Conservation (phyloP, 2,329 filamentous ascomycete genomes). For the Talaromyces sp. region DNA sequence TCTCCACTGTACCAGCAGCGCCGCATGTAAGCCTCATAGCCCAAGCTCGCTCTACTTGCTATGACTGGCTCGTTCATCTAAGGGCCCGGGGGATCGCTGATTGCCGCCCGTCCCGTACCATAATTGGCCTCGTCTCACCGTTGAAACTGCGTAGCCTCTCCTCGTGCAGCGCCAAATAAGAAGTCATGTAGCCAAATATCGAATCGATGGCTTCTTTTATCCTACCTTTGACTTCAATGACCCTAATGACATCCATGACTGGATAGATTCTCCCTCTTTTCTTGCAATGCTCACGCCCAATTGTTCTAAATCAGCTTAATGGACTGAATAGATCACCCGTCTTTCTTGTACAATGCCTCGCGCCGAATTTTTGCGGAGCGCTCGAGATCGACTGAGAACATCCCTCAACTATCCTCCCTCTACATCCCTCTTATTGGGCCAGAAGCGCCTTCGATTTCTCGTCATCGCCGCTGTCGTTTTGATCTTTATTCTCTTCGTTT, state of each 20-base stretch:
- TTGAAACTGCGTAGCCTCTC: not conserved
- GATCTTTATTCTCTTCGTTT: not conserved
- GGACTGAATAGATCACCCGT: not conserved
- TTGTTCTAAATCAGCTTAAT: not conserved
- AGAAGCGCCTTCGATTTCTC: conserved; percentile 7
- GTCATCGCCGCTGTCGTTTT: not conserved
- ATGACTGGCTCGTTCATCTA: not conserved
- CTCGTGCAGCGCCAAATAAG: not conserved
- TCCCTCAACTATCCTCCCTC: not conserved
- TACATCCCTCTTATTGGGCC: not conserved
- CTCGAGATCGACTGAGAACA: not conserved
- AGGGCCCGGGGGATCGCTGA: not conserved
- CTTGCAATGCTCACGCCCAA: not conserved
- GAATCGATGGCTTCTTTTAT: not conserved
- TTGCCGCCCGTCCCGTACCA: not conserved
- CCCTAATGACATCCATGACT: not conserved
- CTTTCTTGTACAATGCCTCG: not conserved
- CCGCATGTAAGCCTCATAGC: not conserved
- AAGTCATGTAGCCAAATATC: not conserved
- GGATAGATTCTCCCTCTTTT: not conserved
- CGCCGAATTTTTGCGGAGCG: not conserved
- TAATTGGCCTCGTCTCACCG: not conserved
- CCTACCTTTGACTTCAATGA: not conserved
- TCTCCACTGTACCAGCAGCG: not conserved
- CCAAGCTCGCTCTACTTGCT: not conserved